phyloP scores from a whole-genome alignment of 2,329 filamentous ascomycete genomes.

The Penicillium digitatum region DNA sequence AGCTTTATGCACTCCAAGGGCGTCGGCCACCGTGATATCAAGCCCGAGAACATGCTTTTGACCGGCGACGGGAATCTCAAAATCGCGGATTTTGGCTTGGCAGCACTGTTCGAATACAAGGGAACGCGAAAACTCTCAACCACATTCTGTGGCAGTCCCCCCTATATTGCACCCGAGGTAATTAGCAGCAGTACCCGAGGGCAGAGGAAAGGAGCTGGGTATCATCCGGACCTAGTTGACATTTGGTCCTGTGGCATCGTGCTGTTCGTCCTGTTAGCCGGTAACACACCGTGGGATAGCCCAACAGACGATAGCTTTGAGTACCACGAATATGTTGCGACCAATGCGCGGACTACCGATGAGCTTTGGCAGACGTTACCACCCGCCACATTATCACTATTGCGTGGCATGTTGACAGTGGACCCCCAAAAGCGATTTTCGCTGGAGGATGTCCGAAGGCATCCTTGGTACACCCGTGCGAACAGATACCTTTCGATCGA shows the following conservation, averaged over 20 bases:
- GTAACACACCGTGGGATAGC: conserved; percentile 97
- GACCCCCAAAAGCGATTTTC: conserved; percentile 71
- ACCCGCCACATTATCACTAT: conserved; percentile 67
- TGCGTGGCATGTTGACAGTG: conserved; percentile 89
- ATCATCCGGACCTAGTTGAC: conserved; percentile 72
- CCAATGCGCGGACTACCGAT: conserved; percentile 75
- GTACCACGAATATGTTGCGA: conserved; percentile 79
- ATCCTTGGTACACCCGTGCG: conserved; percentile 87
- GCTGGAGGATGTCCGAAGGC: conserved; percentile 79
- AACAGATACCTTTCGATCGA: conserved; percentile 73
- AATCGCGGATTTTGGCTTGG: conserved; percentile 93
- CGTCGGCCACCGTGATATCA: conserved; percentile 85
- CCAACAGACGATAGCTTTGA: conserved; percentile 83
- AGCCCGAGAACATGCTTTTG: conserved; percentile 92
- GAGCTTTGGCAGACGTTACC: conserved; percentile 81
- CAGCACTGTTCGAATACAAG: conserved; percentile 87
- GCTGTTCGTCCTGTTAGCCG: conserved; percentile 90
- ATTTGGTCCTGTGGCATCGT: conserved; percentile 98
- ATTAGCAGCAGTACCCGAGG: conserved; percentile 53
- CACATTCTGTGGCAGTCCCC: conserved; percentile 91
- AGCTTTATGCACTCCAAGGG: conserved; percentile 95
- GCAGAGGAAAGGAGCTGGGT: conserved; percentile 44
- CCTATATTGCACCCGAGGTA: conserved; percentile 96
- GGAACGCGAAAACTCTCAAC: conserved; percentile 75
- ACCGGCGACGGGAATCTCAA: conserved; percentile 82